phyloP scores from a whole-genome alignment of 2,329 filamentous ascomycete species.

The Claviceps lovelessii region DNA sequence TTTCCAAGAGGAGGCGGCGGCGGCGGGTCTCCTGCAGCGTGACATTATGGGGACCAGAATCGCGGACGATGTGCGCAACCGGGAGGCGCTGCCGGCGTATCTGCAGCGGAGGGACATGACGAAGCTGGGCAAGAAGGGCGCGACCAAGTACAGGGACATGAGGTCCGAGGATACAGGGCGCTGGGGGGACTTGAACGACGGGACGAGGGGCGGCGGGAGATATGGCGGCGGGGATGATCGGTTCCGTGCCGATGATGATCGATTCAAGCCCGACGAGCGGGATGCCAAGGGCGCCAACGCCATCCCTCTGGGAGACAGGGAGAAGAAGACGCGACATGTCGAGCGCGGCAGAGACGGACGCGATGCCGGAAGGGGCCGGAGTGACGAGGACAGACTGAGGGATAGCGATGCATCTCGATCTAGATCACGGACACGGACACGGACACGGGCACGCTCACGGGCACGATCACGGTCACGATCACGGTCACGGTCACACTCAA shows the following conservation, averaged over 20 bases:
- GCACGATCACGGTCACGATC: constrained; percentile 10
- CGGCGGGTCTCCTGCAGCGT: constrained; percentile 60
- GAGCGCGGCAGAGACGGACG: constrained; percentile 18
- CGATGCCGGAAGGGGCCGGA: constrained; percentile 8
- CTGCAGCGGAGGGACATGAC: constrained; percentile 91
- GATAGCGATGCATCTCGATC: neutral
- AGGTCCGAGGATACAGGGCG: constrained; percentile 78
- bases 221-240: constrained; percentile 43
- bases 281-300: constrained; percentile 53
- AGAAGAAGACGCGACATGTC: constrained; percentile 11
- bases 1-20: constrained; percentile 68
- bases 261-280: constrained; percentile 26
- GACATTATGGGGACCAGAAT: constrained; percentile 79
- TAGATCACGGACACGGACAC: neutral
- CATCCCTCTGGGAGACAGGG: constrained; percentile 45
- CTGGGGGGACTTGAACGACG: constrained; percentile 57
- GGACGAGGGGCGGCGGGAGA: constrained; percentile 15
- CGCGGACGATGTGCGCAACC: constrained; percentile 68
- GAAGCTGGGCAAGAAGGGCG: constrained; percentile 81
- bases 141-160: constrained; percentile 80
- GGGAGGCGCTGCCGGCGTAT: constrained; percentile 74
- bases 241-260: constrained; percentile 50
- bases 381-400: neutral
- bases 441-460: constrained; percentile 9
- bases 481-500: constrained; percentile 15